Percentiles rank a stretch among this genome's conserved stretches.
phyloP scores from a whole-genome alignment of 768 basidiomycete genomes.

The Leccinum longicurvipes region DNA sequence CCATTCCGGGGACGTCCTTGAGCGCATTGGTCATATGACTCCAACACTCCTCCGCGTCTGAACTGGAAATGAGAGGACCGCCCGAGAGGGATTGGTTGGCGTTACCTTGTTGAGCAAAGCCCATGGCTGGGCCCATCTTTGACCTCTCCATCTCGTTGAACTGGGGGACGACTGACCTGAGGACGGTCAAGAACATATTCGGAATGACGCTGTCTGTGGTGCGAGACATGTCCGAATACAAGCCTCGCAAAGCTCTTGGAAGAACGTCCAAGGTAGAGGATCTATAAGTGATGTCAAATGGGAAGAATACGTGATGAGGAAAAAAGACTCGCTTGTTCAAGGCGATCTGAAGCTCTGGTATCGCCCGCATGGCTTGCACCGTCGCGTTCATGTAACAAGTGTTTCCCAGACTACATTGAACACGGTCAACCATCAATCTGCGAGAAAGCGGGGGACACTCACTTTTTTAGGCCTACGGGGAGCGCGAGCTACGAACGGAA shows the following conservation, averaged over 20 bases:
- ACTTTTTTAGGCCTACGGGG: slow-evolving; percentile 83
- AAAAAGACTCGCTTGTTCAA: slow-evolving; percentile 48
- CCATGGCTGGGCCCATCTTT: slow-evolving; percentile 38
- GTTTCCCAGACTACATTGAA: slow-evolving; percentile 64
- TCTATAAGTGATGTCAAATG: slow-evolving; percentile 8
- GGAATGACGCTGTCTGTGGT: slow-evolving; percentile 80
- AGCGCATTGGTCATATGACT: slow-evolving; percentile 32
- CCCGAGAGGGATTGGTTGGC: background rate
- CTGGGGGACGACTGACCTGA: slow-evolving; percentile 83
- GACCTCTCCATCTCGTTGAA: slow-evolving; percentile 71
- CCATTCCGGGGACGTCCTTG: slow-evolving; percentile 62
- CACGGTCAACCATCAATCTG: background rate
- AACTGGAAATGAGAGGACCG: slow-evolving; percentile 6
- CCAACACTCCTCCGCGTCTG: slow-evolving; percentile 92
- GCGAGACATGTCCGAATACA: slow-evolving; percentile 69
- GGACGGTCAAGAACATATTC: slow-evolving; percentile 55
- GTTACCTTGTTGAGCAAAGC: slow-evolving; percentile 79
- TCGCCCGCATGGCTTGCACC: slow-evolving; percentile 87
- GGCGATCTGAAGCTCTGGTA: slow-evolving; percentile 83
- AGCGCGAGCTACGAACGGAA: slow-evolving; percentile 53
- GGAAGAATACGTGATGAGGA: background rate
- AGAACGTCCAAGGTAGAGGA: slow-evolving; percentile 42
- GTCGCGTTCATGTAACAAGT: slow-evolving; percentile 99
- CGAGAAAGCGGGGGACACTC: slow-evolving; percentile 12
- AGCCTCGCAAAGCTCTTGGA: slow-evolving; percentile 54